Base-by-base conservation (phyloP, 176 grass and related monocot genomes). In the Oropetium thomaeum region DNA sequence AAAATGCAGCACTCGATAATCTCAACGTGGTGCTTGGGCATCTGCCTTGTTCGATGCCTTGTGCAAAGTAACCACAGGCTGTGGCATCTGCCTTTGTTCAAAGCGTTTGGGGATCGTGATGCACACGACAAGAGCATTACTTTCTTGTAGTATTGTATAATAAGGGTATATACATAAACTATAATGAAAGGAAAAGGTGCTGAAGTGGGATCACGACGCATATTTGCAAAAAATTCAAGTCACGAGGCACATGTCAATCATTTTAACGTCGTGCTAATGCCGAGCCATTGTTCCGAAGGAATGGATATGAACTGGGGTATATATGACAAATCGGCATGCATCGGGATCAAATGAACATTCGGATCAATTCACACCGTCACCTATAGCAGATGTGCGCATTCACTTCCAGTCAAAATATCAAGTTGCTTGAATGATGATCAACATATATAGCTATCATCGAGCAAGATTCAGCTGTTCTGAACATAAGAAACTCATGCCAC, bases 61-160 rank as follows among this genome's bases (percentile, higher is more conserved):
- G 13, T 30, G 26, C 6, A 58, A 58, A 34, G 2, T 26, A 28
- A 12, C 13, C 35, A 76, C 30, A 64, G 29, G 8, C 3, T 19
- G 15, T 17, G 17, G 25, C 33, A 54, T 13, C 15, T 39, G 16
- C 22, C 14, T 10, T 10, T 8, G 74, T 52, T 65, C 14, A 11
- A 57, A 78, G 8, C 7, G 19, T n/a, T 76, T 48, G 5, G 73
- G 33, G 58, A 45, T 76, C 17, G 73, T 75, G 73, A 33, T 14
- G 28, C 58, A 63, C 73, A 48, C 48, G 39, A 12, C 4, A 8
- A 7, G 58, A 38, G 29, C 73, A 48, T 20, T 61, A 44, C 7
- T 35, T 41, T 4, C 22, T 13, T 37, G 7, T 37, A 7, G 35
- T 37, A 37, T 37, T 37, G 5, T 37, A 37, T 37, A 3, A 7